Evolutionary conservation across 768 basidiomycete species (phyloP).

Genomic region (Suillus tomentosus): DNA sequence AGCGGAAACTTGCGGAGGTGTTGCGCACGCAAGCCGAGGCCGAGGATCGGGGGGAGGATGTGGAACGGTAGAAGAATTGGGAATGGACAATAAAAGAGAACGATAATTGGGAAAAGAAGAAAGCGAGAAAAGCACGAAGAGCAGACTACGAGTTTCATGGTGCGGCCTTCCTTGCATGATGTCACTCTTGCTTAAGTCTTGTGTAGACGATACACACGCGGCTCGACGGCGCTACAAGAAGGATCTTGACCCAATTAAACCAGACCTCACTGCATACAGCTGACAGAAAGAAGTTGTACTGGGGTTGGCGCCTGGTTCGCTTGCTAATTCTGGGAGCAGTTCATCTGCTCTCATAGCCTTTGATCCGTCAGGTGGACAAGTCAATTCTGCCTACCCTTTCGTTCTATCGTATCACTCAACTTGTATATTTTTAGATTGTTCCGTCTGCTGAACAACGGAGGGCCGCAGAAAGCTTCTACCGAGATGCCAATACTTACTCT

Average conservation of each 20-base stretch:
- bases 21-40: slow-evolving; percentile 85
- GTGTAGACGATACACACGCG: slow-evolving; percentile 83
- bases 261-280: slow-evolving; percentile 85
- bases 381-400: slow-evolving; percentile 27
- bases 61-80: slow-evolving; percentile 91
- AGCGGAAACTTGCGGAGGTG: slow-evolving; percentile 87
- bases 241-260: slow-evolving; percentile 85
- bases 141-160: slow-evolving; percentile 93
- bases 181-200: not conserved
- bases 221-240: slow-evolving; percentile 91
- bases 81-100: slow-evolving; percentile 95
- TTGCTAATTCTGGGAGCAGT: slow-evolving; percentile 44
- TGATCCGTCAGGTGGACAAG: slow-evolving; percentile 49
- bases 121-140: slow-evolving; percentile 76
- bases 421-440: slow-evolving; percentile 39
- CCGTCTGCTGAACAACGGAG: slow-evolving; percentile 63
- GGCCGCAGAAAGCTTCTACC: slow-evolving; percentile 81
- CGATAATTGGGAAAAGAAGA: slow-evolving; percentile 93
- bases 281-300: slow-evolving; percentile 85
- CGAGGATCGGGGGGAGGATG: slow-evolving; percentile 86
- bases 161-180: slow-evolving; percentile 36
- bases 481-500: slow-evolving; percentile 87
- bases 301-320: slow-evolving; percentile 69
- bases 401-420: slow-evolving; percentile 14
- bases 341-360: slow-evolving; percentile 49